Conservation (phyloP, 1,284 basidiomycete genomes). For the Coniferiporia weirii region DNA sequence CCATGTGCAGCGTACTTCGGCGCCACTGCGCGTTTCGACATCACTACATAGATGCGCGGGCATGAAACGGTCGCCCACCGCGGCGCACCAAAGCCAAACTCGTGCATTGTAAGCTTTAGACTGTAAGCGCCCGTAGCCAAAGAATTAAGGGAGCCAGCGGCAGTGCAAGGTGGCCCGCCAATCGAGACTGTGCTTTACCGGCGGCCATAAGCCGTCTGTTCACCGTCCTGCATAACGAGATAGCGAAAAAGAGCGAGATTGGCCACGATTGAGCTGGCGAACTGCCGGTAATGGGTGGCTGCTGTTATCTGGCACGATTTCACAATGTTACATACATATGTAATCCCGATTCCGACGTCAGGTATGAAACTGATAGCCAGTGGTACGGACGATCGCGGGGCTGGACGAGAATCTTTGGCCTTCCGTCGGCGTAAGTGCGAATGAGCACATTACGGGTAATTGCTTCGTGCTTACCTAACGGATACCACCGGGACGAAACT, state of each 20-base stretch:
- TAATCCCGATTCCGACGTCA: neutral
- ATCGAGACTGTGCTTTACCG: too few species aligned
- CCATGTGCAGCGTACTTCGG: neutral
- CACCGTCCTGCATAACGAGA: too few species aligned
- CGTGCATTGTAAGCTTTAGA: neutral
- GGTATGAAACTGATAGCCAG: neutral
- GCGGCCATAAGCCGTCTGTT: too few species aligned
- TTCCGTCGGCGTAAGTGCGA: too few species aligned
- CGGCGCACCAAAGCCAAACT: neutral
- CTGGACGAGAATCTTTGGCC: neutral
- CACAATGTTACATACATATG: neutral
- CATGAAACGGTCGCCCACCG: neutral
- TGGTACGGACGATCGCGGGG: neutral
- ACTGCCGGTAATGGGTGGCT: neutral
- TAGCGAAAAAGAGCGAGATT: too few species aligned
- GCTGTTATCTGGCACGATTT: neutral
- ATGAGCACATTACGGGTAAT: too few species aligned
- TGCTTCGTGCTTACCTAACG: too few species aligned
- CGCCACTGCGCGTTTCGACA: neutral
- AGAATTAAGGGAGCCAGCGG: too few species aligned
- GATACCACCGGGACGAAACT: too few species aligned
- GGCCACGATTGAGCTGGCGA: too few species aligned
- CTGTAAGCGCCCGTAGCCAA: too few species aligned
- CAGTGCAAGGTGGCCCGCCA: too few species aligned
- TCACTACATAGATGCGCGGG: neutral